Conservation (phyloP, 2,329 filamentous ascomycete species). For the Ophiostoma perfectum region DNA sequence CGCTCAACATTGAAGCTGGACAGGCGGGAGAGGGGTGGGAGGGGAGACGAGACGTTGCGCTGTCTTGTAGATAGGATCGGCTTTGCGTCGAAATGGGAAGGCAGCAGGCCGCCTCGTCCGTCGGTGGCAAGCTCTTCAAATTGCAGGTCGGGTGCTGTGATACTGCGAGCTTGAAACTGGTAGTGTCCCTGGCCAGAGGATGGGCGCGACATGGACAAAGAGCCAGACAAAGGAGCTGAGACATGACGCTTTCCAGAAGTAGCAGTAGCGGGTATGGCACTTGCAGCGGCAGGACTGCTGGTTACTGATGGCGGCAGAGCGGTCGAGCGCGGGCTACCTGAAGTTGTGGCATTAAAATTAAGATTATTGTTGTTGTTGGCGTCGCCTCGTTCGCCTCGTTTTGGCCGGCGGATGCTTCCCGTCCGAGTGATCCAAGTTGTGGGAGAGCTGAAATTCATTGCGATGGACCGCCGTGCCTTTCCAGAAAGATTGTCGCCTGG, state of each 20-base stretch:
- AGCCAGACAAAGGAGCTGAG: conserved; percentile 41
- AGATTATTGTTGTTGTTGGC: conserved; percentile 10
- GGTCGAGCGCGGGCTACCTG: conserved; percentile 12
- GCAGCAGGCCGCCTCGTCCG: conserved; percentile 19
- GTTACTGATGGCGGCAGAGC: conserved; percentile 30
- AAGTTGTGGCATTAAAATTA: conserved; percentile 10
- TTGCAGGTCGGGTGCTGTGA: conserved; percentile 40
- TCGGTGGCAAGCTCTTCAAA: conserved; percentile 26
- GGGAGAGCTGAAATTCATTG: conserved; percentile 55
- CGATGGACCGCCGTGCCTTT: conserved; percentile 49
- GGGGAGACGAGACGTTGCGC: conserved; percentile 50
- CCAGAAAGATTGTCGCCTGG: conserved; percentile 41
- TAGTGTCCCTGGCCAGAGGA: conserved; percentile 14
- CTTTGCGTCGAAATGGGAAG: conserved; percentile 16
- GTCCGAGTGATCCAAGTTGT: conserved; percentile 52
- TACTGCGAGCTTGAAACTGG: conserved; percentile 30
- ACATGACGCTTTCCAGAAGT: conserved; percentile 43
- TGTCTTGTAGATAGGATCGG: conserved; percentile 29
- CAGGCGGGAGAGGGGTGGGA: conserved; percentile 49
- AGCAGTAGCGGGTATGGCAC: not conserved
- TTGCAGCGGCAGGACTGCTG: not conserved
- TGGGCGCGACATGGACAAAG: conserved; percentile 25
- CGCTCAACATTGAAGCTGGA: conserved; percentile 52
- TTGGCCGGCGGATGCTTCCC: conserved; percentile 52
- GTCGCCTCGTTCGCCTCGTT: conserved; percentile 38